Conservation (phyloP, 169 alveolate genomes). For the Pseudocohnilembus persalinus region DNA sequence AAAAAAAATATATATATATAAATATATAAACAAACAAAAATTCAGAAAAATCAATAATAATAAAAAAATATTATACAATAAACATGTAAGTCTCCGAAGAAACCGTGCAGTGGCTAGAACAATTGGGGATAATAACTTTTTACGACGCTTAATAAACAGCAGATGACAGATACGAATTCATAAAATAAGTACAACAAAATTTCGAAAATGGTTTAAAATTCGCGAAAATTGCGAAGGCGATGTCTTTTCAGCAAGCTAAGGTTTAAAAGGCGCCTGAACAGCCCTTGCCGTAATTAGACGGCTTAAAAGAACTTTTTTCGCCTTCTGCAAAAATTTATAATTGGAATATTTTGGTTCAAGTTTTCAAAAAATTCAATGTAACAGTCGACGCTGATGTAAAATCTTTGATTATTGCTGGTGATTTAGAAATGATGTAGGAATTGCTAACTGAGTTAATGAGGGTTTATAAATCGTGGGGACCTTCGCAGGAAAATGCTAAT, state of each 20-base stretch:
- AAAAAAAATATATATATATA: no score
- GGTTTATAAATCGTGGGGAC: neutral
- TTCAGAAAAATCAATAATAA: no score
- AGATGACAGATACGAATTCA: neutral
- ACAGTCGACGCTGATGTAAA: conserved; percentile 53
- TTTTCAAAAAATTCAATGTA: conserved; percentile 37
- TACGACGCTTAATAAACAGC: neutral
- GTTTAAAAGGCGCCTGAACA: neutral
- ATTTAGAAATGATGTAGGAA: conserved; percentile 54
- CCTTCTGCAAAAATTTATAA: conserved; percentile 65
- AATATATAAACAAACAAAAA: no score
- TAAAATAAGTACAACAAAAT: neutral
- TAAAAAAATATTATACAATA: neutral
- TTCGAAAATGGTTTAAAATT: conserved; percentile 14
- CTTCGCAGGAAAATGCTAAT: neutral
- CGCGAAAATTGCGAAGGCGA: conserved; percentile 1
- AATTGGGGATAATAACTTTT: neutral
- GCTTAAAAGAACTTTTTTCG: conserved; percentile 37
- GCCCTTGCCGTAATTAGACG: conserved; percentile 41
- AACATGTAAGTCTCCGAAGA: neutral
- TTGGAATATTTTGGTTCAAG: conserved; percentile 58
- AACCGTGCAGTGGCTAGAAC: neutral
- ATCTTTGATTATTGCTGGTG: conserved; percentile 68
- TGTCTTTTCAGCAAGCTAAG: neutral
- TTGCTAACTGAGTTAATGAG: conserved; percentile 32